Percentiles rank a stretch among this genome's conserved stretches.
These are phyloP conservation scores for Cystobasidium slooffiae DNA, from an alignment of 1,284 basidiomycete species.

Conservation along the genomic window DNA sequence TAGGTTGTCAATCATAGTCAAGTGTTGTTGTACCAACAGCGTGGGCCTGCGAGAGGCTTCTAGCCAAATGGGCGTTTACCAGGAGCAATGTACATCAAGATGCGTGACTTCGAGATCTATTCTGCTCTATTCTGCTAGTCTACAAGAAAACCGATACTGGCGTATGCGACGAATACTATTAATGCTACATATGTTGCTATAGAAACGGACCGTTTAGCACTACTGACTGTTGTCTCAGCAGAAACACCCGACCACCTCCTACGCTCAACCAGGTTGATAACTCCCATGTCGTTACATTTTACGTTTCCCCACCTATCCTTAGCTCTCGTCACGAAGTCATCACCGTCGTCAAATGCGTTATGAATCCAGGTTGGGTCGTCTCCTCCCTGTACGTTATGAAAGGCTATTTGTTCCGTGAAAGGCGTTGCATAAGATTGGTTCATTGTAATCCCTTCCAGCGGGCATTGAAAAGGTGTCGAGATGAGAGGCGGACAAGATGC, in stretches of 20 bases:
- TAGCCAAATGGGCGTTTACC: no score
- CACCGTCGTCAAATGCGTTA: slow-evolving; percentile 30
- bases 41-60: no score
- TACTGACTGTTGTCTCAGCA: background rate
- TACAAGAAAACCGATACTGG: background rate
- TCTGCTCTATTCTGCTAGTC: background rate
- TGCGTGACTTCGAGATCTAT: background rate
- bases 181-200: background rate
- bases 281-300: slow-evolving; percentile 47
- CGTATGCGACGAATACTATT: background rate
- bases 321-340: slow-evolving; percentile 25
- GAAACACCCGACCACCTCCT: slow-evolving; percentile 31
- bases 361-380: slow-evolving; percentile 26
- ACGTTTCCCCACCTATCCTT: slow-evolving; percentile 49
- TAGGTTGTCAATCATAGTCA: no score
- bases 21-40: no score
- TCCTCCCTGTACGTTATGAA: slow-evolving; percentile 31
- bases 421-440: slow-evolving; percentile 40
- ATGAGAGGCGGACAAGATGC: slow-evolving; percentile 54
- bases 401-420: slow-evolving; percentile 14
- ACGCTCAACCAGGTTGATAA: slow-evolving; percentile 17
- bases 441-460: slow-evolving; percentile 39
- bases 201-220: background rate
- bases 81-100: no score
- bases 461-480: slow-evolving; percentile 49